These are phyloP conservation scores for Fraxinus ornus DNA, from an alignment of 305 asterid species.

Conservation along the genomic window DNA sequence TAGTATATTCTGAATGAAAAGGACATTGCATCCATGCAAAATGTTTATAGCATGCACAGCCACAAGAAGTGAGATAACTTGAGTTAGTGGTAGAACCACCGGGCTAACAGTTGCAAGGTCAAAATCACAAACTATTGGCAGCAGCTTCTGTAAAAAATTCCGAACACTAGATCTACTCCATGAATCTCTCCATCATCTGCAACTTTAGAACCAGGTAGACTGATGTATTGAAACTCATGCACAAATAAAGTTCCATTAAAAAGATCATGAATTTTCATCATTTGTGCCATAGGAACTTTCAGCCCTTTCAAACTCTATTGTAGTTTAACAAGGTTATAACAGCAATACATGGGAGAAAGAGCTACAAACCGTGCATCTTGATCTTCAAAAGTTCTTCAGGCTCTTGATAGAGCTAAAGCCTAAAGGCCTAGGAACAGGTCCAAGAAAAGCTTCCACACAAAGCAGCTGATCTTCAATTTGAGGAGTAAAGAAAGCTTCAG, in stretches of 20 bases:
- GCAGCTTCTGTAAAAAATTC: background rate
- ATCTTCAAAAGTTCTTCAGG: background rate
- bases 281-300: background rate
- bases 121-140: background rate
- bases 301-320: background rate
- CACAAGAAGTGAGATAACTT: background rate
- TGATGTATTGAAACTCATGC: background rate
- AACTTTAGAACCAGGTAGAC: background rate
- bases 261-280: background rate
- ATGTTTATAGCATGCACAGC: background rate
- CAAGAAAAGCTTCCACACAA: constrained; percentile 1
- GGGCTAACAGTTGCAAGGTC: background rate
- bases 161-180: background rate
- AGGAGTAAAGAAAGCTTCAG: background rate
- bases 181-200: background rate
- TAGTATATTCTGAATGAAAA: constrained; percentile 7
- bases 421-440: background rate
- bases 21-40: background rate
- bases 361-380: background rate
- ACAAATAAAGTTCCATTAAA: background rate
- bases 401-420: background rate
- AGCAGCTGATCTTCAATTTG: background rate
- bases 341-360: background rate
- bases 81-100: background rate
- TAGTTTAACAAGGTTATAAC: background rate